Evolutionary conservation across 169 alveolate species (phyloP), one percentile per base, ranked within the genome.

Genomic region (Cryptosporidium andersoni): DNA sequence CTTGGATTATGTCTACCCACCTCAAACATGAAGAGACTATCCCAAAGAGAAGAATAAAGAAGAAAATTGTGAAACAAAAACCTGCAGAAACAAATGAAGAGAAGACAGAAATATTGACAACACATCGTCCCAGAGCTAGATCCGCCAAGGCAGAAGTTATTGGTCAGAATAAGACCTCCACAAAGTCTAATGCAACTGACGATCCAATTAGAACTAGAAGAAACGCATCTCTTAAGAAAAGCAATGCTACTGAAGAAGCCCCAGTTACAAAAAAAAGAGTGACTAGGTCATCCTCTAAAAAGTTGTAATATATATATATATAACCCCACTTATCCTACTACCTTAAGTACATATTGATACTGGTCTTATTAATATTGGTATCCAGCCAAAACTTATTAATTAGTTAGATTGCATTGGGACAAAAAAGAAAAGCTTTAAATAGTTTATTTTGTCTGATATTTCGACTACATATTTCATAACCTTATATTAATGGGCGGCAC

Each of bases 201-300:
- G 43, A 37, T 1, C 11, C 85, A 55, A 74, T 68, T 4, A 74
- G 68, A 51, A 74, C 48, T 48, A 58, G 51, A 25, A 43, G 63
- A 42, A 74, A 74, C 11, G 37, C 64, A 47, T 5, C 60, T 40
- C 55, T 4, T 37, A 68, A 52, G 34, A 65, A 60, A 47, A 11
- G 25, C 0, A 45, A 74, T 45, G 48, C 74, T 36, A 6, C 16
- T 1, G 81, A 51, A 51, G 12, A 49, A 9, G 3, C 80, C 25
- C 12, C 80, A 45, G 56, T 49, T 11, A 52, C 34, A 37, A 55
- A 53, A 39, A 74, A 58, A 60, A 74, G 68, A 42, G 67, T 55
- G 5, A 74, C 85, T 12, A 74, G 85, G 37, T 74, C 85, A 7
- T 74, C 82, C 12, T 37, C 66, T 5, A 74, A 58, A 48, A 74